A percentile compares a stretch with the other conserved stretches of the same genome.
Evolutionary conservation across 78 protist species (phyloP).

Genomic region (Dictyostelium intermedium): DNA sequence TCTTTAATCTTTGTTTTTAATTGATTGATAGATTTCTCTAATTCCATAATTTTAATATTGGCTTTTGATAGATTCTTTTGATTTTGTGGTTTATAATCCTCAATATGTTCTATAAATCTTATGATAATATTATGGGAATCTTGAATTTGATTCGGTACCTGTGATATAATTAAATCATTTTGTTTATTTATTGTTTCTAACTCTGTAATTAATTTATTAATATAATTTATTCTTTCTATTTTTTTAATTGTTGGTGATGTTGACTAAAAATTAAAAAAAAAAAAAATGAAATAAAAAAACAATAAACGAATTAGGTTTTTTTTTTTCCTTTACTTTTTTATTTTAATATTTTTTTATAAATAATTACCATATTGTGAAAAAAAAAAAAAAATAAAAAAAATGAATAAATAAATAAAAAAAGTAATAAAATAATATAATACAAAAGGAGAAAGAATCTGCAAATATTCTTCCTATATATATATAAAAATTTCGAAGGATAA

Average conservation of each 20-base stretch:
- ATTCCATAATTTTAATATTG: background rate
- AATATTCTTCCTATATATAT: too few relatives aligned
- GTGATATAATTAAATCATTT: background rate
- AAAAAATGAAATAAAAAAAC: background rate
- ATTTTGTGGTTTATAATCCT: background rate
- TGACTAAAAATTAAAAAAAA: background rate
- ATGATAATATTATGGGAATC: background rate
- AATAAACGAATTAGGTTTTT: conserved; percentile 50
- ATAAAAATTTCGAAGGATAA: background rate
- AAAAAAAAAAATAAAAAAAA: background rate
- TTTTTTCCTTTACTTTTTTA: background rate
- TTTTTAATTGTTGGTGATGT: conserved; percentile 3
- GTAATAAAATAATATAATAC: background rate
- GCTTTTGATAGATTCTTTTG: background rate
- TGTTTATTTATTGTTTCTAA: background rate
- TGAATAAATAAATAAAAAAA: background rate
- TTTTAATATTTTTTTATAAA: background rate
- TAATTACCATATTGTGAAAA: background rate
- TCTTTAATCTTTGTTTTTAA: background rate
- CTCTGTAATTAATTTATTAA: background rate
- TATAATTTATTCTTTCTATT: background rate
- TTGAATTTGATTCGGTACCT: background rate
- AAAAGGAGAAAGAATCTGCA: background rate
- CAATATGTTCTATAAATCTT: background rate
- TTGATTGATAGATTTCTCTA: conserved; percentile 1